Base-by-base conservation (phyloP, 371 early-diverging fungal species). In the Saksenaea oblongispora region DNA sequence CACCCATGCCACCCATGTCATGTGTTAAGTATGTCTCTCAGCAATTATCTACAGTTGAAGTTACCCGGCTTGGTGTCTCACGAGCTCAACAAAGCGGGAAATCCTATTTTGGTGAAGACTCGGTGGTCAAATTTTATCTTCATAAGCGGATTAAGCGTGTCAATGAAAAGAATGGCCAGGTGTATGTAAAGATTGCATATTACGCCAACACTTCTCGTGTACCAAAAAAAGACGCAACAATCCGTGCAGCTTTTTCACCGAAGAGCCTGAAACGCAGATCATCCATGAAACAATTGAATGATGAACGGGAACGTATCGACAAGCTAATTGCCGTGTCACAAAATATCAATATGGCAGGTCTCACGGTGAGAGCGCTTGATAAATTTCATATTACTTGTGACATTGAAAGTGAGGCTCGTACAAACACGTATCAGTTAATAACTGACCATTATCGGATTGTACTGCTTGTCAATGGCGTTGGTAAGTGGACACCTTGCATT, bases 1-100 rank as follows among this genome's bases (percentile, higher is more conserved):
- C 85, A 9, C 87, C 87, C 3, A 72, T 87, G 76, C 87, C 87
- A 17, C 77, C 82, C 5, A 60, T 82, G 24, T 67, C 73, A 0
- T 67, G 72, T 39, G 67, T 78, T 2, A 76, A 76, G 34, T 70
- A 73, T 8, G 41, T 76, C 8, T 71, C 74, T 0, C 72, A 71
- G 37, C 67, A 71, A 14, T 61, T 66, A 5, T 64, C 77, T 0
- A 70, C 71, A 0, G 65, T 71, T 34, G 69, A 79, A 62, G 71
- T 73, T 13, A 77, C 69, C 24, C 70, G 73, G 54, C 63, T 77
- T 37, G 73, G 72, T 42, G 70, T 76, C 11, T 73, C 61, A 42
- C 65, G 70, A 54, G 70, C 69, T 4, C 63, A 62, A n/a, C 41
- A 55, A 51, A 47, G 51, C 11, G 51, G 51, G 1, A 47, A 17